Base-by-base conservation (phyloP, 371 early-diverging fungal genomes). In the Dipsacomyces acuminosporus region DNA sequence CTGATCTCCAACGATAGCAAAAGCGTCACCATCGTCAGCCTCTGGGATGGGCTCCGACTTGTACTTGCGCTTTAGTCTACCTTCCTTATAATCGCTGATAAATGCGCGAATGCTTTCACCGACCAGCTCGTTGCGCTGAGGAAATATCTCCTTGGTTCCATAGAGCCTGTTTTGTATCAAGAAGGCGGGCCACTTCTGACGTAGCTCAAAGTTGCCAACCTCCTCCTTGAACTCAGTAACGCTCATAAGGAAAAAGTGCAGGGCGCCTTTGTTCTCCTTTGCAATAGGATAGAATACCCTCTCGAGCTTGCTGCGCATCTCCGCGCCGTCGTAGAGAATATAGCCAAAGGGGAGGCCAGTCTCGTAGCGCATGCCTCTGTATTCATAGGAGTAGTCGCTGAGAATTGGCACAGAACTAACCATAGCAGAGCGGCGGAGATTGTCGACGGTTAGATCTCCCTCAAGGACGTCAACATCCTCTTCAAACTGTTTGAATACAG, bases 141-240 rank as follows among this genome's bases (percentile, higher is more conserved):
- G 79, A 66, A 84, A 82, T 50, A 94, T 93, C 76, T 71, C 95
- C 78, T 94, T 94, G 62, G 78, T 70, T 42, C 80, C 78, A 50
- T 72, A 78, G 41, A 75, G 78, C 44, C 86, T 62, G 52, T 81
- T 77, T 75, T 93, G 92, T 66, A 97, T 84, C 51, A 83, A 91
- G 62, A 97, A 85, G 11, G 94, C 93, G 43, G 98, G 98, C 89
- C 89, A 97, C 53, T 79, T 52, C 51, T 84, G 74, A 80, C 91
- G 85, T 41, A 97, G 73, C 75, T 83, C 88, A 42, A 96, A 73
- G 74, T 82, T 83, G 53, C 82, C 79, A 52, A 91, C 96, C 67
- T 94, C 92, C 41, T 76, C 79, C 57, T 85, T 90, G 69, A 81
- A 96, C 71, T 90, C 82, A 64, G 24, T 64, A 42, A 89, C 94